Evolutionary conservation across 1,284 basidiomycete species (phyloP).

Genomic region (Hemileia vastatrix): DNA sequence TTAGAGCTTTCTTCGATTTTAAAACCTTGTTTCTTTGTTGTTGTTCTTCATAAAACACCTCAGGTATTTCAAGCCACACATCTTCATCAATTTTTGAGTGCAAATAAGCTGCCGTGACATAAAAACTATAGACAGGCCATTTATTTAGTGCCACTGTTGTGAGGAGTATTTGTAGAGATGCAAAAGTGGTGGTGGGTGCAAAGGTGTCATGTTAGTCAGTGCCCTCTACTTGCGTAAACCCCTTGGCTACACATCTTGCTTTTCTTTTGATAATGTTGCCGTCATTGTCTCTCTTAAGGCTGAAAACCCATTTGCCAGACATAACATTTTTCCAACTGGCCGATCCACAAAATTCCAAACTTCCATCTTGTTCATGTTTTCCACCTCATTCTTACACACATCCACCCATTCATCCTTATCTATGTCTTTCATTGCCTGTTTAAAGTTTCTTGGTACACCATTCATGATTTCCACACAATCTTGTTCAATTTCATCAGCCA

Average conservation of each 20-base stretch:
- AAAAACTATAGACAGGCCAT: not conserved
- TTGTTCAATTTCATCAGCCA: too few species aligned
- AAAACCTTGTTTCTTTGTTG: too few species aligned
- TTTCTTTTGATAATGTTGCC: not conserved
- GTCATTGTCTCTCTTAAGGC: not conserved
- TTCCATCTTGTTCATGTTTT: not conserved
- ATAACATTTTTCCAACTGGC: not conserved
- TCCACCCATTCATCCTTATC: not conserved
- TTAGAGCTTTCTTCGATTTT: too few species aligned
- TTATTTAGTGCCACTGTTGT: not conserved
- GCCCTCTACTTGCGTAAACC: not conserved
- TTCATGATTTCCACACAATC: too few species aligned
- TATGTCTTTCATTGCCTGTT: not conserved
- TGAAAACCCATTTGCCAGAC: not conserved
- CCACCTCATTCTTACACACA: not conserved
- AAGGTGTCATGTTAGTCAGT: not conserved
- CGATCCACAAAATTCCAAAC: not conserved
- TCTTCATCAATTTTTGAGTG: conserved; percentile 5
- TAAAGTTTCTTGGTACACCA: not conserved
- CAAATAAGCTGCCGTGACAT: not conserved
- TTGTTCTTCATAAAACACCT: too few species aligned
- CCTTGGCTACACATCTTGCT: not conserved
- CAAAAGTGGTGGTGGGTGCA: not conserved
- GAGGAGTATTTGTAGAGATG: not conserved
- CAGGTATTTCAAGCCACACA: not conserved